Evolutionary conservation across 257 asterid genomes (phyloP).

Genomic region (Solanum chiquidenum): DNA sequence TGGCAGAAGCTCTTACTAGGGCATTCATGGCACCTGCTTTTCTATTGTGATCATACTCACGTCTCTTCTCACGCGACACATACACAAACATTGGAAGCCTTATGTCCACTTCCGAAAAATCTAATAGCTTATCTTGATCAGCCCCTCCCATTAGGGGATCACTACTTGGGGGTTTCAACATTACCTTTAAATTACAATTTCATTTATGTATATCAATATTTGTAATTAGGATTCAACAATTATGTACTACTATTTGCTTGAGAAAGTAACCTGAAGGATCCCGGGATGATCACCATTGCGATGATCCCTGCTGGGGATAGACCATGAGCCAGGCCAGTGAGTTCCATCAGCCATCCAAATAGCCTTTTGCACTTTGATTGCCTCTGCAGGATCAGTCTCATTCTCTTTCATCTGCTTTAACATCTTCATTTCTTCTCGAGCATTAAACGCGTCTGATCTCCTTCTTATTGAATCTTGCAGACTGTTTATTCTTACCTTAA

Average conservation of each 20-base stretch:
- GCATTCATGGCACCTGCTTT: conserved; percentile 41
- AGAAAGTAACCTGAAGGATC: conserved; percentile 19
- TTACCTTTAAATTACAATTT: conserved; percentile 12
- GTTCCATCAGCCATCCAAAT: conserved; percentile 44
- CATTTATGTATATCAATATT: neutral
- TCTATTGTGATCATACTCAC: conserved; percentile 33
- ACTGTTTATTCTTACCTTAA: conserved; percentile 27
- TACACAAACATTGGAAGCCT: conserved; percentile 36
- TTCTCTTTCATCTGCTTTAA: conserved; percentile 30
- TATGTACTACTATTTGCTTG: neutral
- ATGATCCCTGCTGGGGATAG: conserved; percentile 13
- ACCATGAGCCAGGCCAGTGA: conserved; percentile 38
- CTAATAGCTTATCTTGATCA: conserved; percentile 5
- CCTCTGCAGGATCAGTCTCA: conserved; percentile 18
- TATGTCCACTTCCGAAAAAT: conserved; percentile 23
- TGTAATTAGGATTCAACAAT: neutral
- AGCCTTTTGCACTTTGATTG: conserved; percentile 20
- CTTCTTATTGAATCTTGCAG: conserved; percentile 24
- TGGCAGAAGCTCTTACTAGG: conserved; percentile 27
- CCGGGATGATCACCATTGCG: conserved; percentile 32
- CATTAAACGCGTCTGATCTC: conserved; percentile 29
- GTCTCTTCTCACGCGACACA: conserved; percentile 34
- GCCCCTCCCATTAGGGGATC: conserved; percentile 23
- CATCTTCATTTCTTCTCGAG: conserved; percentile 37
- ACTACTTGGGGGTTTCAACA: conserved; percentile 31